Base-by-base conservation (phyloP, 2,329 filamentous ascomycete genomes). In the Fusarium stilboides region DNA sequence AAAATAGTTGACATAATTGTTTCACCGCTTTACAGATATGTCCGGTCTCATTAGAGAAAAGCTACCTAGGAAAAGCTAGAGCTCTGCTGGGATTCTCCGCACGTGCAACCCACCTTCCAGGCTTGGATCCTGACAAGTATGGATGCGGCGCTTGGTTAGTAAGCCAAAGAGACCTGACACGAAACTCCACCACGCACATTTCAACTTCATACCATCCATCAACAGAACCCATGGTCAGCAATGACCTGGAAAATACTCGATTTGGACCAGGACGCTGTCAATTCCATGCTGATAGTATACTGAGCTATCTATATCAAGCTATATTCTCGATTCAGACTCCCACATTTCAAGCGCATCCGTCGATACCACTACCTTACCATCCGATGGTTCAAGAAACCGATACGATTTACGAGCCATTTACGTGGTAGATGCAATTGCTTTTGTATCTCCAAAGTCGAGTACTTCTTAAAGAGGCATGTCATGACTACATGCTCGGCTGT, bases 21-120 rank as follows among this genome's bases (percentile, higher is more conserved):
- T 56, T 49, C 62, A 62, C 51, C 65, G 61, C 65, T 50, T 37
- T 62, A n/a, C n/a, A n/a, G n/a, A n/a, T n/a, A 69, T 70, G 53
- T 37, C 61, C 34, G 33, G 36, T 46, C 52, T 52, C 33, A 26
- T 67, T 34, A 28, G 34, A 62, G 12, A 57, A 22, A 57, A 20
- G 10, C 10, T 24, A 24, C n/a, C n/a, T n/a, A n/a, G n/a, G 12
- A 57, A 22, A 57, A 20, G 10, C 10, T 24, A 24, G 40, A 52
- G 37, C 51, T 51, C 39, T 42, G 33, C 62, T 51, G 54, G 66
- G 66, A 68, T 64, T 64, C 67, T 64, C 58, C 57, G 53, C 67
- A 70, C 53, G 58, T 68, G 67, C 51, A 57, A 53, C 39, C 52
- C 46, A 56, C 53, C 28, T 37, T 55, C 43, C 24, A 13, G 24